Evolutionary conservation across 495 filamentous ascomycete species (phyloP).

Genomic region (Hypoxylon fragiforme): DNA sequence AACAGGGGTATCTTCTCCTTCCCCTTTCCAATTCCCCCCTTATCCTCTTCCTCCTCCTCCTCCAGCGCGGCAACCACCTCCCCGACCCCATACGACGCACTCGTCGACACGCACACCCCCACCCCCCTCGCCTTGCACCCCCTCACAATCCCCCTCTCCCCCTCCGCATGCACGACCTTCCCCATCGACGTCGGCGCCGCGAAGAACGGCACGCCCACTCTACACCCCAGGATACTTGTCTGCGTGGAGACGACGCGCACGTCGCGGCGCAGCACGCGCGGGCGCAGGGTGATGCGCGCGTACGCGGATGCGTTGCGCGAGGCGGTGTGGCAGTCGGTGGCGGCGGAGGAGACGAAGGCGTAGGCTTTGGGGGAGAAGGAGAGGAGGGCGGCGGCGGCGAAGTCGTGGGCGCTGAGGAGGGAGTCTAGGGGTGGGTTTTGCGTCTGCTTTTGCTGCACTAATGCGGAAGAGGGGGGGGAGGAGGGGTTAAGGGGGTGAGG

Average conservation of each 20-base stretch:
- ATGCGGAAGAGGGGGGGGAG: no score
- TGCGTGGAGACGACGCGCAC: conserved; percentile 60
- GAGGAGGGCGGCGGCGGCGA: conserved; percentile 64
- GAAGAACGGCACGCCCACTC: conserved; percentile 66
- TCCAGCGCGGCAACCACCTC: conserved; percentile 1
- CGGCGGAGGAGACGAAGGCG: conserved; percentile 82
- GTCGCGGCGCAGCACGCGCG: conserved; percentile 71
- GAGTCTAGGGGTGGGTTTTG: conserved; percentile 67
- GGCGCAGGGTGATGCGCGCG: conserved; percentile 69
- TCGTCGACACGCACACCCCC: conserved; percentile 67
- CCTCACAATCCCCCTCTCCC: conserved; percentile 69
- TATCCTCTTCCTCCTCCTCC: background rate
- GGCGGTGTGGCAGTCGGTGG: conserved; percentile 73
- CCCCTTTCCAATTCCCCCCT: no score
- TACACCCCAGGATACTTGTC: conserved; percentile 64
- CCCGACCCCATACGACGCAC: conserved; percentile 62
- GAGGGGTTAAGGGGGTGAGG: no score
- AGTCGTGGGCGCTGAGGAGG: conserved; percentile 75
- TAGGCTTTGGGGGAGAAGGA: conserved; percentile 71
- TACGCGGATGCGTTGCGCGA: conserved; percentile 57
- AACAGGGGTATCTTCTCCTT: conserved; percentile 54
- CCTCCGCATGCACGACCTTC: conserved; percentile 68
- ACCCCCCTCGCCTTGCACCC: conserved; percentile 56
- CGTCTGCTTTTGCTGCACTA: conserved; percentile 11
- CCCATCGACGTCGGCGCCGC: conserved; percentile 77